Conservation (phyloP, 2,329 filamentous ascomycete genomes). For the Xylariaceae sp. region DNA sequence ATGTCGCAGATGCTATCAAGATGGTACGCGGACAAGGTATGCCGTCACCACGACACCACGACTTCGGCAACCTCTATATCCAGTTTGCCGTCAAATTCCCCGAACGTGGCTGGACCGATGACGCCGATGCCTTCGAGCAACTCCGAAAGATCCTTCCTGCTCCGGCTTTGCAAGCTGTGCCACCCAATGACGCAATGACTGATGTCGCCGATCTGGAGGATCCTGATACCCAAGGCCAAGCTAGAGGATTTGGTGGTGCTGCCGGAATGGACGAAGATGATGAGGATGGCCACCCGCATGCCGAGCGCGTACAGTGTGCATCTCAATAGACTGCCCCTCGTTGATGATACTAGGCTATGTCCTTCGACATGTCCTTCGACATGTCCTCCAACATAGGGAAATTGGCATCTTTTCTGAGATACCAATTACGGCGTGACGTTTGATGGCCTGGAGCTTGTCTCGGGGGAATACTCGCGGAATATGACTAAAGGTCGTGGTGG, state of each 20-base stretch:
- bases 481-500: too few relatives aligned
- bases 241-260: slow-evolving; percentile 63
- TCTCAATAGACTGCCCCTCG: slow-evolving; percentile 59
- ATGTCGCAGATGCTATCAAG: slow-evolving; percentile 73
- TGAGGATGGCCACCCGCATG: slow-evolving; percentile 69
- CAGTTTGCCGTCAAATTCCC: slow-evolving; percentile 98
- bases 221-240: slow-evolving; percentile 66
- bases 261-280: slow-evolving; percentile 70
- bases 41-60: slow-evolving; percentile 93
- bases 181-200: slow-evolving; percentile 82
- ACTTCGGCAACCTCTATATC: slow-evolving; percentile 93
- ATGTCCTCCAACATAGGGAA: too few relatives aligned
- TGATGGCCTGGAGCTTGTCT: slow-evolving; percentile 16
- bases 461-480: too few relatives aligned
- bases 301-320: slow-evolving; percentile 80
- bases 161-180: slow-evolving; percentile 56
- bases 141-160: slow-evolving; percentile 83
- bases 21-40: slow-evolving; percentile 95
- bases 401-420: background rate
- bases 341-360: too few relatives aligned
- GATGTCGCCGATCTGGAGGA: slow-evolving; percentile 87
- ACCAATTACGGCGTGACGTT: slow-evolving; percentile 30
- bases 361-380: too few relatives aligned
- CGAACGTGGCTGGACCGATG: slow-evolving; percentile 65
- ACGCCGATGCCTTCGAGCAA: slow-evolving; percentile 67